Conservation (phyloP, 495 filamentous ascomycete species). For the Xylaria acuta region DNA sequence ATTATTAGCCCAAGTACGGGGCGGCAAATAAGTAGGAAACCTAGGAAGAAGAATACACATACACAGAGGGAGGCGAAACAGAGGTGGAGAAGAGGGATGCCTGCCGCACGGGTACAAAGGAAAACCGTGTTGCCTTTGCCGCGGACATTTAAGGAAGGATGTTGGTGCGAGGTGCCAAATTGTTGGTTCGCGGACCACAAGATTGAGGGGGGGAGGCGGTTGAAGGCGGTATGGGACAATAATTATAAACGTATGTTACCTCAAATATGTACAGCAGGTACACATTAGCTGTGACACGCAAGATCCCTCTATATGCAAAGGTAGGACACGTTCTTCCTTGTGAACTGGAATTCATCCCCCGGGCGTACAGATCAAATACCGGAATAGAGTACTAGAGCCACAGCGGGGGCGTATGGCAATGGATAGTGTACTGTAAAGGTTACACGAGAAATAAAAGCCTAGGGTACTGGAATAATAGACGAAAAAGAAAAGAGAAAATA, state of each 20-base stretch:
- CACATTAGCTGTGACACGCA: neutral
- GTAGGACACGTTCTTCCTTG: neutral
- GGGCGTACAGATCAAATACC: conserved; percentile 4
- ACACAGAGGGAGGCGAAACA: conserved; percentile 16
- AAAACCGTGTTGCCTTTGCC: conserved; percentile 6
- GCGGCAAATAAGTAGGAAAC: neutral
- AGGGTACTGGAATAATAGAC: neutral
- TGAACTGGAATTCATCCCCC: neutral
- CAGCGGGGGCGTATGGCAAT: neutral
- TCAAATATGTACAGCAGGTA: neutral
- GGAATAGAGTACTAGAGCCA: neutral
- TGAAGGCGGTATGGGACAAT: neutral
- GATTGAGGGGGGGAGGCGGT: neutral
- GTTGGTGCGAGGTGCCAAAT: conserved; percentile 27
- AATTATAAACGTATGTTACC: neutral
- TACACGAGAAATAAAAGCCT: neutral
- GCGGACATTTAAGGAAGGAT: conserved; percentile 24
- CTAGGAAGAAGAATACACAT: conserved; percentile 1
- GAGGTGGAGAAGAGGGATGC: neutral
- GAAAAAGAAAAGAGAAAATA: neutral
- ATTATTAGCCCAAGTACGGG: conserved; percentile 23
- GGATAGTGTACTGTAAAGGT: neutral
- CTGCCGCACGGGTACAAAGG: conserved; percentile 5
- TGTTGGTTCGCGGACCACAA: conserved; percentile 23
- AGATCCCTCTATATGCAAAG: neutral